Base-by-base conservation (phyloP, 2,329 filamentous ascomycete genomes). In the Aspergillus carbonarius region DNA sequence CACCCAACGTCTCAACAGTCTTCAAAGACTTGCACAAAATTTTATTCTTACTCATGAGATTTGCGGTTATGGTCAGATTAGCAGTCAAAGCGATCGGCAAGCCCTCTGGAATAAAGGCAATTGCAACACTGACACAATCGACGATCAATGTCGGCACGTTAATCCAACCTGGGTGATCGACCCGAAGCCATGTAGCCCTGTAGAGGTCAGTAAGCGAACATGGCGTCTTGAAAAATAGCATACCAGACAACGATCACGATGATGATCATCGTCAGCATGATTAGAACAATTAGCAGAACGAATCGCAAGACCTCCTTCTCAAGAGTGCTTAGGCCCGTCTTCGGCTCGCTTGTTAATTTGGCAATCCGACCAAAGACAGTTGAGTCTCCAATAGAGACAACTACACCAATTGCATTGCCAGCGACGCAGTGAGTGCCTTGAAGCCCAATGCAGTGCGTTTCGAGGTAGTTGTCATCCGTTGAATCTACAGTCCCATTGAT, bases 21-120 rank as follows among this genome's bases (percentile, higher is more conserved):
- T 90, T 90, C 48, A 93, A 79, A 0, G 87, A 90, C 75, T 92
- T 92, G 84, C 89, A 92, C 8, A 92, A 81, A 44, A 92, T 86
- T 69, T 89, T 88, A 72, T 92, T 88, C 75, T 88, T 87, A 62
- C 82, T 82, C 90, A 93, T 92, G 65, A 90, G 82, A 63, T 88
- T 90, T 18, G 90, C 89, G 1, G 85, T 88, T 59, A 93, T 92
- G 0, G 89, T 92, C 63, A 93, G 78, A 17, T 86, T 88, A 1
- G 86, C 85, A 0, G 88, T 88, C 35, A 91, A 76, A 0, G 88
- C 88, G 52, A 91, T 87, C 0, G 88, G 88, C 0, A 91, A 77
- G 5, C 88, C 88, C 73, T 92, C 89, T 0, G 90, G 89, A 13
- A 92, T 90, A 70, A 91, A 91, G 1, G 89, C 89, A 7, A 91